Evolutionary conservation across 2,329 filamentous ascomycete genomes (phyloP), one percentile per base, ranked within the genome.

Genomic region (Zarea fungicola): DNA sequence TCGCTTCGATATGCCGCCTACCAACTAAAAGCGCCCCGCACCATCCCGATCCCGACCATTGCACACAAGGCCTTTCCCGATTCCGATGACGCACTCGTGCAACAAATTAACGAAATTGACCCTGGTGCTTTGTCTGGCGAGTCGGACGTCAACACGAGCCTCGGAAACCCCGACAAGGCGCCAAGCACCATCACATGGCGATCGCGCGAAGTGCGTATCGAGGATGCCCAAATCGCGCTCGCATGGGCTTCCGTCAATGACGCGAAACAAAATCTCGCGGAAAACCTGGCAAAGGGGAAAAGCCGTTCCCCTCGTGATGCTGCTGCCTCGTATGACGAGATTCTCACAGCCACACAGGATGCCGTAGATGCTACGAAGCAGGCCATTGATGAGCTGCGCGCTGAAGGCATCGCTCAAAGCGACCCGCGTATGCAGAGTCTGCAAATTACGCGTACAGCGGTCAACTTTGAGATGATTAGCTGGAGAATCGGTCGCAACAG

Each of bases 1-100:
- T 95, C 90, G 54, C 88, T 99, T 60, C 85, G 92, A 54, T 97
- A 95, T 65, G 91, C 91, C 29, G 90, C 93, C 16, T 97, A 97
- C 65, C 90, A 96, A 66, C 78, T 90, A 63, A 87, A 92, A 64
- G 80, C 95, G 26, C 87, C 92, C 1, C 83, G 93, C 36, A 96
- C 90, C 2, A 80, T 90, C 47, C 84, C 91, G 3, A 84, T 96
- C 42, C 78, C 85, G 1, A 80, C 83, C 7, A 87, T 97, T 55
- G 87, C 89, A 3, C 83, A 84, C 57, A 84, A 86, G 56, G 84
- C 84, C 52, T 96, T 97, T 58, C 85, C 88, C 2, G 71, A 73
- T 10, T 77, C 81, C 21, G 77, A 89, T 52, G 61, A 71, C 2
- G 67, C 75, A 8, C 70, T 96, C 13, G 78, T 87, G 1, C 68